Percentiles rank a stretch among this genome's conserved stretches.
These are phyloP conservation scores for Helotiales sp. DNA, from an alignment of 2,329 filamentous ascomycete genomes.

Conservation along the genomic window DNA sequence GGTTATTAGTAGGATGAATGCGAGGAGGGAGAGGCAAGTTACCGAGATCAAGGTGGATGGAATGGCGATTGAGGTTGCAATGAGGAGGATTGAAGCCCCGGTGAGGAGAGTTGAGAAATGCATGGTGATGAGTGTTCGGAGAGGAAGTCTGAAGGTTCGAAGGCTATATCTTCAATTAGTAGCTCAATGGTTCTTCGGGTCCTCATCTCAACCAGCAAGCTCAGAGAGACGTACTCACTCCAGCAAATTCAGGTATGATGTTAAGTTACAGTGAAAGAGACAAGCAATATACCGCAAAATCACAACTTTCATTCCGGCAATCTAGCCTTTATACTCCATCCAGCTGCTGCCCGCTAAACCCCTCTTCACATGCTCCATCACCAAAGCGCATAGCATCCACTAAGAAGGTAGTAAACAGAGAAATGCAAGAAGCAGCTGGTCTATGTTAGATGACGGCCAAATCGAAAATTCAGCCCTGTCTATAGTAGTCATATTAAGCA, in stretches of 20 bases:
- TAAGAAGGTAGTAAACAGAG: not conserved
- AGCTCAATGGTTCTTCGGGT: no score
- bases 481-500: not conserved
- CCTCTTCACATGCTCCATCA: not conserved
- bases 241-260: no score
- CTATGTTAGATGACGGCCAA: not conserved
- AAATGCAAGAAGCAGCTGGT: no score
- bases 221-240: no score
- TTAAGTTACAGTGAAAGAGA: not conserved
- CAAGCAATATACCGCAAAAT: not conserved
- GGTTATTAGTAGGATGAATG: not conserved
- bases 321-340: not conserved
- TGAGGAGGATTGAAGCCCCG: constrained; percentile 1
- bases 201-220: no score
- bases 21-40: not conserved
- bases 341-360: no score
- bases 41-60: not conserved
- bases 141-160: no score
- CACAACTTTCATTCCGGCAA: not conserved
- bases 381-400: not conserved
- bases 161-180: not conserved
- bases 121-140: constrained; percentile 7
- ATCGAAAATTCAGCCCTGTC: constrained; percentile 1
- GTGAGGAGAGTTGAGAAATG: constrained; percentile 19
- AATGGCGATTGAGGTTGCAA: not conserved